These are phyloP conservation scores for Serendipita sp. DNA, from an alignment of 768 basidiomycete genomes.

Conservation along the genomic window DNA sequence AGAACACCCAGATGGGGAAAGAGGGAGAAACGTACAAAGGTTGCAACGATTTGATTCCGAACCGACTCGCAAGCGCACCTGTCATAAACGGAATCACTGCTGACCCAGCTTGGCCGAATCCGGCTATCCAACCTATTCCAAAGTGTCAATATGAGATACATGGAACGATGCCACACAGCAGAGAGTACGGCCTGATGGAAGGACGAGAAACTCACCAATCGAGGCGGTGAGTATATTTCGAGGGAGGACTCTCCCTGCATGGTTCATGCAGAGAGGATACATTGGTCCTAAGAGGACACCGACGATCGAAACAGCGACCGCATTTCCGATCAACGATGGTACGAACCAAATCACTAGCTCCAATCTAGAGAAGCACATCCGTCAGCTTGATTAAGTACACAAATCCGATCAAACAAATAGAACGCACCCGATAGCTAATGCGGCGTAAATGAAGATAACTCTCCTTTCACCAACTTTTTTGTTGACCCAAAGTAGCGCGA, in stretches of 20 bases:
- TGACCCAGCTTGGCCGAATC: constrained; percentile 40
- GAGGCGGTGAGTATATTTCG: constrained; percentile 45
- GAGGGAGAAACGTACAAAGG: constrained; percentile 30
- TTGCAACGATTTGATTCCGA: constrained; percentile 44
- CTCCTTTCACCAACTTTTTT: constrained; percentile 21
- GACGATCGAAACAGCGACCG: constrained; percentile 36
- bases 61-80: constrained; percentile 45
- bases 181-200: not conserved
- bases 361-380: constrained; percentile 23
- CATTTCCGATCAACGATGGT: constrained; percentile 39
- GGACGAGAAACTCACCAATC: constrained; percentile 21
- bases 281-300: constrained; percentile 38
- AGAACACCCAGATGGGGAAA: not conserved
- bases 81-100: constrained; percentile 52
- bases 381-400: not conserved
- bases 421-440: constrained; percentile 23
- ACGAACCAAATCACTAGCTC: constrained; percentile 56
- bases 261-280: constrained; percentile 46
- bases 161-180: not conserved
- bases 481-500: constrained; percentile 10
- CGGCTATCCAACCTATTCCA: constrained; percentile 20
- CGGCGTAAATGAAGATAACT: constrained; percentile 22
- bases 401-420: not conserved
- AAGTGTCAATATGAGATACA: not conserved
- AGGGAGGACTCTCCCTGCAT: constrained; percentile 50